Base-by-base conservation (phyloP, 768 basidiomycete genomes). In the Mycena belliarum region DNA sequence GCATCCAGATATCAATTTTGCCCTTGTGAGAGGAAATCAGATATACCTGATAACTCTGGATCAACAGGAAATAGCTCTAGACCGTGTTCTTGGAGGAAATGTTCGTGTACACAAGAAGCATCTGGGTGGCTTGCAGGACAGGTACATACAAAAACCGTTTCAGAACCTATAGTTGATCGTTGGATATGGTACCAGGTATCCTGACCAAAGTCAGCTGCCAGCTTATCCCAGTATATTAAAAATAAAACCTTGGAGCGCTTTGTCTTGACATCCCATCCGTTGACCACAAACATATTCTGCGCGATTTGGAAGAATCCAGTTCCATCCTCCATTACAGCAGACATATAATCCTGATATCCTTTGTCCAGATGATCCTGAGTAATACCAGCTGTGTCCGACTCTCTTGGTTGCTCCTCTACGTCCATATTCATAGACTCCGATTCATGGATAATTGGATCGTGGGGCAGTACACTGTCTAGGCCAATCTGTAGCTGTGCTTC, bases 161-260 rank as follows among this genome's bases (percentile, higher is more conserved):
- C 37, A 1, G 6, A 15, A n/a, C 45, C 53, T 11, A 55, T 48
- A 2, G 8, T 28, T 2, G 44, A 44, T 21, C 38, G 14, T 24
- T 55, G 53, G 20, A 48, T 18, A 35, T 56, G 55, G 44, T 56
- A 49, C 55, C 55, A 56, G 11, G 55, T 32, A 10, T 28, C 40
- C 51, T 42, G 12, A n/a, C n/a, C n/a, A n/a, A n/a, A n/a, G n/a
- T n/a, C 6, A 24, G 8, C 33, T 14, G 14, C 5, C 33, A 35
- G 6, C 12, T 12, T 6, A 32, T n/a, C n/a, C n/a, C n/a, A n/a
- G n/a, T n/a, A 32, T 7, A 32, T n/a, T n/a, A 32, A 32, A 32
- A 32, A 32, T 32, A 32, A 10, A 35, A 41, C 54, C 38, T 55
- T 55, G 15, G 54, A 55, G 12, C 26, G 20, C 12, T 29, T 26